Evolutionary conservation across 163 green algal species (phyloP), one percentile per base, ranked within the genome.

Genomic region (Chlorella variabilis): DNA sequence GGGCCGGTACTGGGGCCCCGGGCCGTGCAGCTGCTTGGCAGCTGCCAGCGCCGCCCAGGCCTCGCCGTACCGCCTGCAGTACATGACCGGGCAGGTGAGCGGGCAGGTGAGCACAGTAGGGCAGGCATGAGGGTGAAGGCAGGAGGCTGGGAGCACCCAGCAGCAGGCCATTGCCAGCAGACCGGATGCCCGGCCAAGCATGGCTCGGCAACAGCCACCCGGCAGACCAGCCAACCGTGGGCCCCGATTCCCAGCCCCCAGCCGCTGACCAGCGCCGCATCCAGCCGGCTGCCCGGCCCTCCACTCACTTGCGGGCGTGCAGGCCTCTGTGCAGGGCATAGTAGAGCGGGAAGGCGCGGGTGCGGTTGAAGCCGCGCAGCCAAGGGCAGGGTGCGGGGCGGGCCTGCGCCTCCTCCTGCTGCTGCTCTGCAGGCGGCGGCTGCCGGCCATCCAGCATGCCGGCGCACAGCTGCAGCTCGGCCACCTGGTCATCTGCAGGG

Each of bases 51-150:
- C 66, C 3, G 66, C 66, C 66, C 66, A 73, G 38, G 66, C 66
- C 66, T 73, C 66, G 23, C n/a, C 38, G 38, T 39, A 51, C 66
- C 38, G 38, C 66, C 66, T 73, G 66, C 38, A 58, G 63, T 18
- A 41, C 31, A 29, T 41, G 31, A 20, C 3, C 36, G 65, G 20
- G 65, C 7, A 18, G 21, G 21, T 41, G 38, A 54, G 65, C 15
- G n/a, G 61, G 29, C 9, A 45, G 61, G 13, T 38, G 29, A 42
- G 29, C 11, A 21, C 45, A 54, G 15, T 54, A 54, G 11, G 11
- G 58, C 25, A 38, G 18, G 25, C 23, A 31, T 2, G 25, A 31
- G 58, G 13, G 20, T 31, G 58, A 3, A 29, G 9, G n/a, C 58
- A 15, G 45, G 11, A 54, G 45, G 45, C 45, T 54, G 45, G 45